Conservation (phyloP, 2,329 filamentous ascomycete species). For the Sclerotinia nivalis region DNA sequence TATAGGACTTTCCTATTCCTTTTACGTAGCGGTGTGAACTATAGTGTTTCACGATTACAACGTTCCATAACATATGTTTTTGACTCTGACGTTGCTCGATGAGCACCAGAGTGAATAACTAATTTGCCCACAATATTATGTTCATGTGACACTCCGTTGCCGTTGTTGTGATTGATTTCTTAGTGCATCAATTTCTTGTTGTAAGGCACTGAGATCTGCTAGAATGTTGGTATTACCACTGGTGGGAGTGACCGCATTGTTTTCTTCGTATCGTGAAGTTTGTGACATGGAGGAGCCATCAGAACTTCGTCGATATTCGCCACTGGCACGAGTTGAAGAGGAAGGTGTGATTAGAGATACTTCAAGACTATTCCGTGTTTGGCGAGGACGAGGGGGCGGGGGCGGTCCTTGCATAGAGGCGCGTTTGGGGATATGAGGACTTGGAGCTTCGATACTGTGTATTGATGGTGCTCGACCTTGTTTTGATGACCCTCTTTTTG, state of each 20-base stretch:
- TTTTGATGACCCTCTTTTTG: constrained; percentile 34
- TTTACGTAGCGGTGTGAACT: background rate
- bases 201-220: constrained; percentile 69
- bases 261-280: constrained; percentile 36
- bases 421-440: constrained; percentile 30
- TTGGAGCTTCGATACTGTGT: constrained; percentile 34
- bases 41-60: background rate
- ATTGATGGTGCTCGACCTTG: constrained; percentile 35
- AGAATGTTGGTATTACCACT: constrained; percentile 59
- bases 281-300: constrained; percentile 32
- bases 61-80: background rate
- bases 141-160: constrained; percentile 23
- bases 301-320: constrained; percentile 33
- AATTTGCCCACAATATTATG: background rate
- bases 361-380: constrained; percentile 41
- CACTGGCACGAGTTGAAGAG: constrained; percentile 32
- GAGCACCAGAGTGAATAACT: background rate
- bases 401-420: constrained; percentile 37
- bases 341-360: constrained; percentile 27
- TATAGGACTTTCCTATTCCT: background rate
- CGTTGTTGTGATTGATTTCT: constrained; percentile 45
- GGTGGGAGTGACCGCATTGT: constrained; percentile 30
- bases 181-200: constrained; percentile 73
- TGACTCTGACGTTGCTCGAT: background rate
- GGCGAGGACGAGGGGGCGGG: constrained; percentile 47